Evolutionary conservation across 2,329 filamentous ascomycete species (phyloP).

Genomic region (Mycocentrospora acerina): DNA sequence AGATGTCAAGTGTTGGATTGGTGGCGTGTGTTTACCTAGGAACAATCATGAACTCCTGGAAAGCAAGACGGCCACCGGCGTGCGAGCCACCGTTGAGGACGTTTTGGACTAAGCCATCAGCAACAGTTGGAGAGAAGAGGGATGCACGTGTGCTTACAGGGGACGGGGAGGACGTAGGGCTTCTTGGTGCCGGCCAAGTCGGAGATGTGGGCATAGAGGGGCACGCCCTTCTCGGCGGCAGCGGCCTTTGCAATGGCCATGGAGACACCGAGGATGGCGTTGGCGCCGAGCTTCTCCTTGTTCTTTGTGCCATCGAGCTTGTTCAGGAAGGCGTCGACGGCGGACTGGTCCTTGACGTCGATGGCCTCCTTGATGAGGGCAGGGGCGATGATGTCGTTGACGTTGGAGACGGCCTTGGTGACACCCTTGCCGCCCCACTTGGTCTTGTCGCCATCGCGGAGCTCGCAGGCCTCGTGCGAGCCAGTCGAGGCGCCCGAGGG

Average conservation of each 20-base stretch:
- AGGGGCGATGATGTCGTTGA: constrained; percentile 57
- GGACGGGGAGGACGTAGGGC: constrained; percentile 58
- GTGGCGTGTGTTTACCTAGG: constrained; percentile 42
- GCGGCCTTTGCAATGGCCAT: constrained; percentile 62
- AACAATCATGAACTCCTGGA: constrained; percentile 61
- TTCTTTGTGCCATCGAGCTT: constrained; percentile 59
- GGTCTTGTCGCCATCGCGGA: constrained; percentile 56
- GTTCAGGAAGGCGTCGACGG: constrained; percentile 56
- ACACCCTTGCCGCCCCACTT: constrained; percentile 59
- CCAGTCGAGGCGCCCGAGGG: constrained; percentile 91
- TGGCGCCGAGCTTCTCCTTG: constrained; percentile 61
- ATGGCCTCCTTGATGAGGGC: constrained; percentile 56
- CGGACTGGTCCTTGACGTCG: constrained; percentile 57
- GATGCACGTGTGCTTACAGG: constrained; percentile 48
- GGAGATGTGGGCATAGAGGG: constrained; percentile 60
- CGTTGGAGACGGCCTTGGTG: constrained; percentile 57
- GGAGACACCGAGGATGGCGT: constrained; percentile 62
- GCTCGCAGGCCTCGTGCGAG: constrained; percentile 56
- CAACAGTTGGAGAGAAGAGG: neutral
- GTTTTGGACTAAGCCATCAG: constrained; percentile 44
- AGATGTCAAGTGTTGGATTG: constrained; percentile 10
- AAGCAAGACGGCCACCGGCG: constrained; percentile 82
- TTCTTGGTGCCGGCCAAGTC: constrained; percentile 55
- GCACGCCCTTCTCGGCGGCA: constrained; percentile 56
- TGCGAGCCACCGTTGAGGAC: constrained; percentile 76